These are phyloP conservation scores for Trichoderma sp. DNA, from an alignment of 2,329 filamentous ascomycete species.

Conservation along the genomic window DNA sequence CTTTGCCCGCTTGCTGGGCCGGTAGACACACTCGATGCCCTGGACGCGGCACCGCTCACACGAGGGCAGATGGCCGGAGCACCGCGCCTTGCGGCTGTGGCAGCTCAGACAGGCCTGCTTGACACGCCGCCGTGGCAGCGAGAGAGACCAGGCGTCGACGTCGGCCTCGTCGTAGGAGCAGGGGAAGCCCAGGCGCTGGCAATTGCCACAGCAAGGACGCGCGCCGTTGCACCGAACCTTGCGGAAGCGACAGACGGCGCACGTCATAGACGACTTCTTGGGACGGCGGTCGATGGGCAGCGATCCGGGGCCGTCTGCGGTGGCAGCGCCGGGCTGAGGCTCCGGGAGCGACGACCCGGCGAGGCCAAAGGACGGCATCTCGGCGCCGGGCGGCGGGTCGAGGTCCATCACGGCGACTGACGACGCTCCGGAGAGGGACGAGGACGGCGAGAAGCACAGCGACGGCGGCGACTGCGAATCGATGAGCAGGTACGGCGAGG, in stretches of 20 bases:
- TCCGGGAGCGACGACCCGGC: conserved; percentile 18
- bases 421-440: conserved; percentile 6
- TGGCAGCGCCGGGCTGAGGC: neutral
- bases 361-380: conserved; percentile 13
- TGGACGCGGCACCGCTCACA: conserved; percentile 55
- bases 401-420: conserved; percentile 16
- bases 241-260: conserved; percentile 55
- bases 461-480: neutral
- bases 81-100: conserved; percentile 60
- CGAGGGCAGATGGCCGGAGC: conserved; percentile 58
- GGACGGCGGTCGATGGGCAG: conserved; percentile 37
- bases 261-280: conserved; percentile 51
- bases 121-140: conserved; percentile 56
- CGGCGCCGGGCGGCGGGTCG: conserved; percentile 15
- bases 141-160: conserved; percentile 45
- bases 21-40: conserved; percentile 58
- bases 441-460: conserved; percentile 11
- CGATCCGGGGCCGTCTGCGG: conserved; percentile 15
- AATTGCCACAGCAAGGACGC: conserved; percentile 58
- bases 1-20: conserved; percentile 47
- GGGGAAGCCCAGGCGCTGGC: conserved; percentile 58
- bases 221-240: conserved; percentile 61
- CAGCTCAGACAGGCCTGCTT: conserved; percentile 60
- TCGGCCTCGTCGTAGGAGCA: conserved; percentile 58
- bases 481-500: neutral